Evolutionary conservation across 2,329 filamentous ascomycete genomes (phyloP).

Genomic region (Paraconiothyrium sp.): DNA sequence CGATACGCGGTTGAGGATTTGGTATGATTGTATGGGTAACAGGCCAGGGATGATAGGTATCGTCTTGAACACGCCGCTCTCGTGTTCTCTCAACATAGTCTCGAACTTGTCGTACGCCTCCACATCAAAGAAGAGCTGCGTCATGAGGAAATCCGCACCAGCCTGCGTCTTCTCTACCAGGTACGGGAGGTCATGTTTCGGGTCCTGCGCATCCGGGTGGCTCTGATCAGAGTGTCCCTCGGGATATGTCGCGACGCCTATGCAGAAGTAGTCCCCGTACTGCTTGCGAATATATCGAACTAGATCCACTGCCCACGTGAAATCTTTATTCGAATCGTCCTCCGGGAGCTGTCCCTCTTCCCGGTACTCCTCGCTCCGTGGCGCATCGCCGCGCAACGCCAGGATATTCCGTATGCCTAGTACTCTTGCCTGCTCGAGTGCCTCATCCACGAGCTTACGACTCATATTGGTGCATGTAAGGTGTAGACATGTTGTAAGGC

Average conservation of each 20-base stretch:
- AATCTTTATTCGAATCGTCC: slow-evolving; percentile 75
- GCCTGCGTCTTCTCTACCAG: slow-evolving; percentile 90
- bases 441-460: slow-evolving; percentile 82
- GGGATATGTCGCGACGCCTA: slow-evolving; percentile 93
- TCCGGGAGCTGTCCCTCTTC: slow-evolving; percentile 70
- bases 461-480: slow-evolving; percentile 99
- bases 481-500: slow-evolving; percentile 93
- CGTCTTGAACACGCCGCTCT: slow-evolving; percentile 83
- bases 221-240: slow-evolving; percentile 94
- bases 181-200: slow-evolving; percentile 78
- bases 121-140: slow-evolving; percentile 94
- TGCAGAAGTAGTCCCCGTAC: slow-evolving; percentile 94
- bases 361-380: slow-evolving; percentile 86
- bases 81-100: slow-evolving; percentile 76
- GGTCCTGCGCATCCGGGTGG: slow-evolving; percentile 79
- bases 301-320: slow-evolving; percentile 87
- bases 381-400: slow-evolving; percentile 89
- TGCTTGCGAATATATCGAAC: slow-evolving; percentile 86
- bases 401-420: slow-evolving; percentile 94
- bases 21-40: slow-evolving; percentile 98
- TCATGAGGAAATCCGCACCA: slow-evolving; percentile 98
- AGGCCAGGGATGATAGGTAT: slow-evolving; percentile 93
- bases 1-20: slow-evolving; percentile 91
- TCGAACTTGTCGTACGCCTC: slow-evolving; percentile 85
- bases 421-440: slow-evolving; percentile 87